phyloP scores from a whole-genome alignment of 2,329 filamentous ascomycete species.

The Fusarium sp. region DNA sequence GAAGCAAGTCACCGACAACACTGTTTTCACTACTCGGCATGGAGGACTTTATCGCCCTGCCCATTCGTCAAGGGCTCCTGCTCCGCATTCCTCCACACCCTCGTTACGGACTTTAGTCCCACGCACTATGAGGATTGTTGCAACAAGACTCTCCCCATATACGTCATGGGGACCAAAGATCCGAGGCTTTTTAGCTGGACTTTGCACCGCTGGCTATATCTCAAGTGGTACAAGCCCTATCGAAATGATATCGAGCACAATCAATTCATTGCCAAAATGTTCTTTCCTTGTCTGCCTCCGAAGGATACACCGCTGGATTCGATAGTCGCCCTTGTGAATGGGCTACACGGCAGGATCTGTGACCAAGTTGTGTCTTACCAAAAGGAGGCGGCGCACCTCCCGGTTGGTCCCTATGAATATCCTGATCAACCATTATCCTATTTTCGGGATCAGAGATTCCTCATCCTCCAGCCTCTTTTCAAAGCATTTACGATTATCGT shows the following conservation, averaged over 20 bases:
- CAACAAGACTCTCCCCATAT: constrained; percentile 2
- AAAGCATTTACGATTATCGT: neutral
- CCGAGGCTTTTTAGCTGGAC: neutral
- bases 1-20: neutral
- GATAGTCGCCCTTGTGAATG: neutral
- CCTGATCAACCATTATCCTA: too few species aligned
- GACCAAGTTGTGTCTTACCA: neutral
- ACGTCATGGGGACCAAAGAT: too few species aligned
- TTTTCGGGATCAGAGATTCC: neutral
- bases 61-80: neutral
- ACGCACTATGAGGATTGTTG: neutral
- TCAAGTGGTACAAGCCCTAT: constrained; percentile 25
- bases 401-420: neutral
- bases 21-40: neutral
- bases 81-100: too few species aligned
- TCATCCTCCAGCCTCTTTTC: constrained; percentile 1
- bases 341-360: neutral
- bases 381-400: neutral
- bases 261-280: constrained; percentile 25
- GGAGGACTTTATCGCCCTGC: neutral
- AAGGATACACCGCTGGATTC: neutral
- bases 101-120: neutral
- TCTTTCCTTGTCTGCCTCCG: neutral
- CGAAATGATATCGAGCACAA: constrained; percentile 27
- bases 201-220: constrained; percentile 24